These are phyloP conservation scores for Dendrobium nobile DNA, from an alignment of 106 monocot genomes.

Conservation along the genomic window DNA sequence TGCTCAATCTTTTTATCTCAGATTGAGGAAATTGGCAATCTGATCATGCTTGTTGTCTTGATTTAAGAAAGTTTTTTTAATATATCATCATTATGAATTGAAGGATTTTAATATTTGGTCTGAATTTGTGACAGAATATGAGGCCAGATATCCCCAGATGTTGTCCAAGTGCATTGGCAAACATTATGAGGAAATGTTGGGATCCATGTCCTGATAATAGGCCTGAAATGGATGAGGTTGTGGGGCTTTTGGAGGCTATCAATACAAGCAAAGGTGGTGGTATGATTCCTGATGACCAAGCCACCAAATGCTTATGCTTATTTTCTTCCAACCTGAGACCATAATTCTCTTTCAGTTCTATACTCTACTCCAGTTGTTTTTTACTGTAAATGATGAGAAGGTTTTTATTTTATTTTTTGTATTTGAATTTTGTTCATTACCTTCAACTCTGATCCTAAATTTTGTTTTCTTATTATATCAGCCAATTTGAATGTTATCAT, in stretches of 20 bases:
- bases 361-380: neutral
- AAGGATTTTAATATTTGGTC: neutral
- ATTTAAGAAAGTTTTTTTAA: neutral
- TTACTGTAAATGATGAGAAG: neutral
- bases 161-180: constrained; percentile 41
- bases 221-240: constrained; percentile 67
- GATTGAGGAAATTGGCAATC: too few relatives aligned
- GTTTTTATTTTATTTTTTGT: too few relatives aligned
- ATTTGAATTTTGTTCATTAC: too few relatives aligned
- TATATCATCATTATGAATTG: neutral
- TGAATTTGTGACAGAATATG: constrained; percentile 30
- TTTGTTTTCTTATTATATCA: too few relatives aligned
- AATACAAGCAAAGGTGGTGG: constrained; percentile 61
- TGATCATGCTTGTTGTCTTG: neutral
- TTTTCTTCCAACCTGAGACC: neutral
- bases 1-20: too few relatives aligned
- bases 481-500: too few relatives aligned
- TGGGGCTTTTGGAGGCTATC: constrained; percentile 47
- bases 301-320: neutral
- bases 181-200: constrained; percentile 58
- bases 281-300: constrained; percentile 46
- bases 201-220: constrained; percentile 50
- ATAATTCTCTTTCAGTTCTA: neutral
- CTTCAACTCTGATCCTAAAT: too few relatives aligned
- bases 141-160: constrained; percentile 62